phyloP scores from a whole-genome alignment of 441 rosid genomes.

The Pelargonium fulgidum region DNA sequence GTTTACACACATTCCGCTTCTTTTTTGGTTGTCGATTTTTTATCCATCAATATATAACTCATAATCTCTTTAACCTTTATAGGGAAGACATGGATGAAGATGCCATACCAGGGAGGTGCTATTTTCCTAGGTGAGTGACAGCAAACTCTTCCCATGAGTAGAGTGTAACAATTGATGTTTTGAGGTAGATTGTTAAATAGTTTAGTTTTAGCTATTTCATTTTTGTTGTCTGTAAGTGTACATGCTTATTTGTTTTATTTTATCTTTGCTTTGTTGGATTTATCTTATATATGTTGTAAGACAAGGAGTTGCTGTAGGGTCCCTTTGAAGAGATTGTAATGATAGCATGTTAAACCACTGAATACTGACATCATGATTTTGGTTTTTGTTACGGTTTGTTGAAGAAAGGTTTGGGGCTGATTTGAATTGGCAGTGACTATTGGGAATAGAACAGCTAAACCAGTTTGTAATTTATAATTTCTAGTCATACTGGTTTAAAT shows the following conservation, averaged over 20 bases:
- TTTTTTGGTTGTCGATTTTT: constrained; percentile 12
- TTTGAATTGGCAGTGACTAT: neutral
- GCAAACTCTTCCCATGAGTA: constrained; percentile 13
- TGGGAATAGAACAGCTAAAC: neutral
- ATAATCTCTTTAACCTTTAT: constrained; percentile 25
- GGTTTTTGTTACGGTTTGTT: neutral
- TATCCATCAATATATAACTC: constrained; percentile 15
- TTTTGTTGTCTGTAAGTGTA: neutral
- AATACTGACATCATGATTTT: neutral
- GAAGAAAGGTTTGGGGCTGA: neutral
- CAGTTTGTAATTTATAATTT: neutral
- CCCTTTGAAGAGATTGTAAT: neutral
- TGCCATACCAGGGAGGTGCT: constrained; percentile 38
- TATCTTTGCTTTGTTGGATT: constrained; percentile 7
- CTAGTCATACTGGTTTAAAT: neutral
- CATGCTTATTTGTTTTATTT: neutral
- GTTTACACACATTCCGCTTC: neutral
- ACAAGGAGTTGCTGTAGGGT: neutral
- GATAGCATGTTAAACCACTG: neutral
- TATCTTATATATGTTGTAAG: neutral
- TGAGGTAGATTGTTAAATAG: neutral
- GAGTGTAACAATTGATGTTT: constrained; percentile 8
- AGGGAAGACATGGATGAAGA: constrained; percentile 48
- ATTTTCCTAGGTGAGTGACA: constrained; percentile 69
- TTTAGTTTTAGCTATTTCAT: constrained; percentile 2